phyloP scores from a whole-genome alignment of 2,329 filamentous ascomycete species.

The Macroventuria anomochaeta region DNA sequence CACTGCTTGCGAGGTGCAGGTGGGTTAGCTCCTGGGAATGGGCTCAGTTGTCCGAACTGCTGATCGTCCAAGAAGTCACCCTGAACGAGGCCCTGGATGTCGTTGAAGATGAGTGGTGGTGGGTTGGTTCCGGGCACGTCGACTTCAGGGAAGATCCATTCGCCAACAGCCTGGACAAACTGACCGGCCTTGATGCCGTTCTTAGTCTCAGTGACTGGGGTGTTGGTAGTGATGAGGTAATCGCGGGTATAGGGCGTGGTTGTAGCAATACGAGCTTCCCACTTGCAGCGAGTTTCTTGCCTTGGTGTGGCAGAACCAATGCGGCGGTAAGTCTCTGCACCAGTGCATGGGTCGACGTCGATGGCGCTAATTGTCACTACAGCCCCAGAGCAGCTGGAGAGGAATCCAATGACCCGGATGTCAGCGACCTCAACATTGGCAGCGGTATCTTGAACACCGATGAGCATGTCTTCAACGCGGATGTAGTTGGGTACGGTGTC shows the following conservation, averaged over 20 bases:
- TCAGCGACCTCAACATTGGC: conserved; percentile 48
- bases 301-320: conserved; percentile 45
- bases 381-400: conserved; percentile 46
- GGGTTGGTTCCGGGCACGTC: conserved; percentile 49
- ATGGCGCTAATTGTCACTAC: conserved; percentile 49
- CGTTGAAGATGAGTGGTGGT: conserved; percentile 33
- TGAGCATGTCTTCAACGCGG: conserved; percentile 52
- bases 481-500: conserved; percentile 49
- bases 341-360: conserved; percentile 54
- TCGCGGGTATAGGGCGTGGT: conserved; percentile 50
- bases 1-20: conserved; percentile 38
- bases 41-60: conserved; percentile 49
- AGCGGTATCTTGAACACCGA: conserved; percentile 49
- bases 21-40: conserved; percentile 44
- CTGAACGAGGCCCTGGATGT: conserved; percentile 47
- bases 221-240: conserved; percentile 48
- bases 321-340: conserved; percentile 45
- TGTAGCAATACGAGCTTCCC: conserved; percentile 43
- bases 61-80: conserved; percentile 39
- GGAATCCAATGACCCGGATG: conserved; percentile 45
- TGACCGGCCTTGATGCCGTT: conserved; percentile 52
- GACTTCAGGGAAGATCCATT: conserved; percentile 55
- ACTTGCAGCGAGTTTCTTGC: conserved; percentile 50
- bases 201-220: conserved; percentile 44
- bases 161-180: conserved; percentile 51